Conservation (phyloP, 768 basidiomycete species). For the Hemileccinum rubropunctum region DNA sequence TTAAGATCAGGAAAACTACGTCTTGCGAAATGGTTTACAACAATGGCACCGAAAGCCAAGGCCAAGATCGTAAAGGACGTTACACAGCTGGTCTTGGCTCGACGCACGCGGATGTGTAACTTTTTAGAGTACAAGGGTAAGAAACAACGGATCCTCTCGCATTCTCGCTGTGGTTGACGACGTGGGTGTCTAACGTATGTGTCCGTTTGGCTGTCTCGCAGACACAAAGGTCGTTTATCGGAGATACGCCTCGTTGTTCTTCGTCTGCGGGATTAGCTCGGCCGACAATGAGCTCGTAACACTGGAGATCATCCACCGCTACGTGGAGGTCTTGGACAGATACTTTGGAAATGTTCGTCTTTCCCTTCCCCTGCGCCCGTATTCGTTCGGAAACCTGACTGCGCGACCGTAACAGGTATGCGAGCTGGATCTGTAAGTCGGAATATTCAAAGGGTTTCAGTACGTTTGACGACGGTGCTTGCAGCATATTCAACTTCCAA, state of each 20-base stretch:
- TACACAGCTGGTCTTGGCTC: slow-evolving; percentile 85
- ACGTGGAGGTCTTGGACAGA: slow-evolving; percentile 81
- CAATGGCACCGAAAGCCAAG: slow-evolving; percentile 77
- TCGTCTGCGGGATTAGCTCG: slow-evolving; percentile 82
- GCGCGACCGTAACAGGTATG: slow-evolving; percentile 54
- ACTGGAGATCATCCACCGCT: slow-evolving; percentile 91
- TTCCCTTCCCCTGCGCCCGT: neutral
- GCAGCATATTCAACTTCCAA: slow-evolving; percentile 95
- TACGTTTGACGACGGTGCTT: neutral
- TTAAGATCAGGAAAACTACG: slow-evolving; percentile 76
- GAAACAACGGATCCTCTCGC: slow-evolving; percentile 12
- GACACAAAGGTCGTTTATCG: slow-evolving; percentile 90
- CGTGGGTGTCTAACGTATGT: neutral
- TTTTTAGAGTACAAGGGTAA: slow-evolving; percentile 94
- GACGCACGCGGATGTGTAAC: slow-evolving; percentile 92
- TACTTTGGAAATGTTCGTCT: slow-evolving; percentile 48
- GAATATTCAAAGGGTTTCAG: neutral
- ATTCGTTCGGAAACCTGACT: neutral
- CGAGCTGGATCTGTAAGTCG: slow-evolving; percentile 84
- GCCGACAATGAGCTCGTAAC: slow-evolving; percentile 90
- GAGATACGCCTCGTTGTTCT: slow-evolving; percentile 94
- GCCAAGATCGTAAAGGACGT: slow-evolving; percentile 95
- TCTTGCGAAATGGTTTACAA: slow-evolving; percentile 94
- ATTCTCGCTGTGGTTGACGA: slow-evolving; percentile 28
- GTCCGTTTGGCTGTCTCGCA: slow-evolving; percentile 23